phyloP scores from a whole-genome alignment of 1,284 basidiomycete species.

The Pascua guehoae region DNA sequence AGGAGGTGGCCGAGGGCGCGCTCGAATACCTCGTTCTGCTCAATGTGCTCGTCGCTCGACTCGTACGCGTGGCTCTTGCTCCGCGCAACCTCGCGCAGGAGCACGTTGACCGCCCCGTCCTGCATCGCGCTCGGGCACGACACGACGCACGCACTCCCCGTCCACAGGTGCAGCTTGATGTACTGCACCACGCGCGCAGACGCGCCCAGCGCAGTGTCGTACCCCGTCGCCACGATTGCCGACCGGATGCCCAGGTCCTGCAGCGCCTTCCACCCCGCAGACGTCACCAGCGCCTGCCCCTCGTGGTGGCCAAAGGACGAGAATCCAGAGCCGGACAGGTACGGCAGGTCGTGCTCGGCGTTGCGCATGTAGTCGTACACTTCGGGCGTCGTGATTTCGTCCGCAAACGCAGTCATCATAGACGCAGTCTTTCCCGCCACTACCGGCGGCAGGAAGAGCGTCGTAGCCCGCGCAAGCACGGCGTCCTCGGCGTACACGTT shows the following conservation, averaged over 20 bases:
- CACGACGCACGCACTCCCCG: conserved; percentile 5
- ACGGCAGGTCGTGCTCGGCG: conserved; percentile 17
- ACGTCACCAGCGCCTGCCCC: conserved; percentile 10
- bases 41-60: neutral
- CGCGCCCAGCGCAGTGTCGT: conserved; percentile 6
- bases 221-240: conserved; percentile 14
- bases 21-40: conserved; percentile 3
- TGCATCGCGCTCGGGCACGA: conserved; percentile 17
- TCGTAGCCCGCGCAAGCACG: conserved; percentile 5
- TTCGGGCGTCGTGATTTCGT: conserved; percentile 1
- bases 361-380: conserved; percentile 8
- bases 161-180: conserved; percentile 17
- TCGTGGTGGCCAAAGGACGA: conserved; percentile 12
- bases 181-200: conserved; percentile 16
- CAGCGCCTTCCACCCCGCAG: conserved; percentile 15
- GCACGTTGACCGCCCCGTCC: conserved; percentile 12
- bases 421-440: neutral
- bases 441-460: conserved; percentile 4
- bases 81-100: conserved; percentile 5
- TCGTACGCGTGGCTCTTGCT: neutral
- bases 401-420: conserved; percentile 2
- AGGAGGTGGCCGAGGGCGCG: conserved; percentile 11
- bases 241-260: conserved; percentile 12
- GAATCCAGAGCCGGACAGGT: conserved; percentile 11
- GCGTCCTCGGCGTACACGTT: conserved; percentile 13